A percentile compares a stretch with the other conserved stretches of the same genome.
phyloP scores from a whole-genome alignment of 2,329 filamentous ascomycete species.

The Penicillium sp. region DNA sequence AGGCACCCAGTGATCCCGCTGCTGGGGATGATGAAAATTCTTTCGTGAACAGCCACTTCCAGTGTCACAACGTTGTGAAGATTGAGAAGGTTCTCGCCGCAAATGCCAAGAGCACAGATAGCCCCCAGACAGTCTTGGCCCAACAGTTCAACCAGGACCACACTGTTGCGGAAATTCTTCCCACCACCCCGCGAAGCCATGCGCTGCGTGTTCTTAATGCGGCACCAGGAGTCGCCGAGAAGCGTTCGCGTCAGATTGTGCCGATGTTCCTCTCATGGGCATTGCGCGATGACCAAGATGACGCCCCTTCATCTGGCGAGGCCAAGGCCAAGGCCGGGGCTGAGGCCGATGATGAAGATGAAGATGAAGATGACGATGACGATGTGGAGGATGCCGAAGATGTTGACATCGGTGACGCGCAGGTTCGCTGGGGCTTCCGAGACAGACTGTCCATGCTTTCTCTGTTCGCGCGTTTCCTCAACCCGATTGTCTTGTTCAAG shows the following conservation, averaged over 20 bases:
- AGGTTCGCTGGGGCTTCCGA: conserved; percentile 47
- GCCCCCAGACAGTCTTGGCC: conserved; percentile 61
- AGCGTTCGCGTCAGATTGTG: conserved; percentile 78
- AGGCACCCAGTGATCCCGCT: conserved; percentile 22
- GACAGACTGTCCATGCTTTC: conserved; percentile 83
- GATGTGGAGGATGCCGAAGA: conserved; percentile 19
- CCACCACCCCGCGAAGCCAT: conserved; percentile 66
- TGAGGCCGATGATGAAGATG: neutral
- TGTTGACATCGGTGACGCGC: conserved; percentile 18
- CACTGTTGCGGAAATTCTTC: conserved; percentile 28
- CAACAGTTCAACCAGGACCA: conserved; percentile 67
- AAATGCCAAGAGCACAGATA: conserved; percentile 56
- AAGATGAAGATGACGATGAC: conserved; percentile 16
- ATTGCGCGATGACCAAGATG: conserved; percentile 51
- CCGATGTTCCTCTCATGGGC: conserved; percentile 85
- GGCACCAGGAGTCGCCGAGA: conserved; percentile 78
- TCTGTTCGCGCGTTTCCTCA: conserved; percentile 81
- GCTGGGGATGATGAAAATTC: conserved; percentile 26
- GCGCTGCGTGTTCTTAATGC: conserved; percentile 76
- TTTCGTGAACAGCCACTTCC: conserved; percentile 60
- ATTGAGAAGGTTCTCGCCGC: conserved; percentile 57
- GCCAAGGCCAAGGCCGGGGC: neutral
- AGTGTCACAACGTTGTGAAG: conserved; percentile 74
- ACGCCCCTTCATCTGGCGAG: conserved; percentile 27
- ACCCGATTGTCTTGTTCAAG: conserved; percentile 81